Evolutionary conservation across 2,329 filamentous ascomycete genomes (phyloP).

Genomic region (Chaetomiaceae sp.): DNA sequence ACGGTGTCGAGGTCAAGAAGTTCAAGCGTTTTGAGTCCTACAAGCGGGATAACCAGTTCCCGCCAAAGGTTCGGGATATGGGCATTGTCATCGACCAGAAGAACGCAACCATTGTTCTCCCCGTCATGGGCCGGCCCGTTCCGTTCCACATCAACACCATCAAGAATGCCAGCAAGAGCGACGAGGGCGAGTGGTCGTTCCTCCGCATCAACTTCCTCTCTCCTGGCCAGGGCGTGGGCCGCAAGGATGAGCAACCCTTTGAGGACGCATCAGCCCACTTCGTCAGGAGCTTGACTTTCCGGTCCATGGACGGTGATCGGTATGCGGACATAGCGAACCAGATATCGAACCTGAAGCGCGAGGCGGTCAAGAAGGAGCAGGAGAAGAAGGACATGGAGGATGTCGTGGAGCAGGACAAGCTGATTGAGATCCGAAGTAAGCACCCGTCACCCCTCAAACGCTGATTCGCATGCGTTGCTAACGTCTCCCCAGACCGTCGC

Average conservation of each 20-base stretch:
- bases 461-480: slow-evolving; percentile 8
- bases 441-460: slow-evolving; percentile 17
- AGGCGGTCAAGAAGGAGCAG: slow-evolving; percentile 85
- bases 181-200: slow-evolving; percentile 90
- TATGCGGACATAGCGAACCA: slow-evolving; percentile 88
- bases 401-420: slow-evolving; percentile 97
- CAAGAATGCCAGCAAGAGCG: slow-evolving; percentile 97
- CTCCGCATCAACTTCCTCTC: slow-evolving; percentile 96
- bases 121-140: slow-evolving; percentile 95
- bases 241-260: slow-evolving; percentile 96
- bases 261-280: slow-evolving; percentile 96
- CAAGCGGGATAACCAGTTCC: slow-evolving; percentile 94
- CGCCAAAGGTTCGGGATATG: slow-evolving; percentile 74
- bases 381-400: slow-evolving; percentile 99
- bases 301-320: slow-evolving; percentile 81
- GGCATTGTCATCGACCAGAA: slow-evolving; percentile 88
- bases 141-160: slow-evolving; percentile 97
- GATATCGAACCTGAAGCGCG: slow-evolving; percentile 95
- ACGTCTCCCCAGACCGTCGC: slow-evolving; percentile 65
- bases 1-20: slow-evolving; percentile 92
- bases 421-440: slow-evolving; percentile 87
- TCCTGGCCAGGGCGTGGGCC: slow-evolving; percentile 91
- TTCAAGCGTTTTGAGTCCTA: slow-evolving; percentile 99
- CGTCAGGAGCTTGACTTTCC: slow-evolving; percentile 89
- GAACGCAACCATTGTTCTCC: slow-evolving; percentile 83